Conservation (phyloP, 257 asterid genomes). For the Solanum lignicaule region DNA sequence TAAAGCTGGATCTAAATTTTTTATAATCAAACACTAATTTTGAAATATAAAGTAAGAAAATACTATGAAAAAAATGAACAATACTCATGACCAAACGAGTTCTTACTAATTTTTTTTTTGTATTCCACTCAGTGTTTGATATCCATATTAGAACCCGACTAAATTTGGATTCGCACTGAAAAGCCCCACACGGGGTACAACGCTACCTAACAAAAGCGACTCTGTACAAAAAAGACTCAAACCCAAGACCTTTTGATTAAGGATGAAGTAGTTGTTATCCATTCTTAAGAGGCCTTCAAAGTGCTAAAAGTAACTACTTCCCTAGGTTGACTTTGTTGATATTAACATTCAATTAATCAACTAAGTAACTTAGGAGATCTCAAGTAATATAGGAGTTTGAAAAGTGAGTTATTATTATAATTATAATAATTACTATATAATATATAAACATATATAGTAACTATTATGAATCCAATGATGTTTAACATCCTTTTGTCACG, state of each 20-base stretch:
- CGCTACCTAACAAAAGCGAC: too few relatives aligned
- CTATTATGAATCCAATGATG: background rate
- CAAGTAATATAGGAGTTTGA: background rate
- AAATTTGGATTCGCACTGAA: background rate
- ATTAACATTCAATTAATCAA: background rate
- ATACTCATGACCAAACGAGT: background rate
- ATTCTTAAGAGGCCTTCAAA: background rate
- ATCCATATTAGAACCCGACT: too few relatives aligned
- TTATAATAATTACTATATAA: too few relatives aligned
- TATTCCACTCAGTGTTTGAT: background rate
- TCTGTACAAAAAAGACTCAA: background rate
- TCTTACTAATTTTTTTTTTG: background rate
- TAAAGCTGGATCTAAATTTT: background rate
- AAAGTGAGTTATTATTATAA: background rate
- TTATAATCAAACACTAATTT: background rate
- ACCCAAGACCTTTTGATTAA: background rate
- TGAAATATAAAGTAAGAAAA: background rate
- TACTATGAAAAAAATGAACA: background rate
- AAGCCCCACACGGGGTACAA: rapidly evolving
- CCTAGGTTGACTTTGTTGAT: background rate
- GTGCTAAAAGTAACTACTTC: background rate
- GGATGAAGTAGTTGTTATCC: background rate
- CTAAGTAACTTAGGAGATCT: background rate
- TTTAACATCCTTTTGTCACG: background rate
- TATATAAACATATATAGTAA: background rate